Evolutionary conservation across 495 filamentous ascomycete genomes (phyloP), one percentile per base, ranked within the genome.

Genomic region (Chaetomium tenue): DNA sequence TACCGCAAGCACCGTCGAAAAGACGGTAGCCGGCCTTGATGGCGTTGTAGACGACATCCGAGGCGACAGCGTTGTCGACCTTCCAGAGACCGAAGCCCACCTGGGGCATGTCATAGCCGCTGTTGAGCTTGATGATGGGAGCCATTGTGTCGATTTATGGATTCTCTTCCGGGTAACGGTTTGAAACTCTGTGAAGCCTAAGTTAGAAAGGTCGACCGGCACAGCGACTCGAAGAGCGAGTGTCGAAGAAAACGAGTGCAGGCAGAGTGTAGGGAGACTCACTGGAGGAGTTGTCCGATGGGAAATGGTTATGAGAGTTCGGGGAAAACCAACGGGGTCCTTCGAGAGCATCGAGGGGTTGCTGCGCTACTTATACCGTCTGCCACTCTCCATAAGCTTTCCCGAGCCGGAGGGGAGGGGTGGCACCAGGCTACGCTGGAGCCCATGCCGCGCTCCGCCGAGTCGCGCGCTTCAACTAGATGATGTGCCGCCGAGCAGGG

Each of bases 61-160:
- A 86, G 72, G 85, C 87, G 57, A 86, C 88, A 42, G 86, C 84
- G 65, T 89, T 91, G 78, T 87, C 87, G 69, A 95, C 89, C 81
- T 94, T 96, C 91, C 91, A 96, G 54, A 95, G 83, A 64, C 87
- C 87, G 71, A 84, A 83, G 75, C 91, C 91, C 72, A 96, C 91
- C 74, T 90, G 83, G 72, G 91, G 91, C 91, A 96, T 96, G 66
- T 91, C 83, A 75, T 88, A 79, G 75, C 91, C 90, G 78, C 82
- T 88, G 80, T 82, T 92, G 62, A 95, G 86, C 81, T 91, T 93
- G 78, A 93, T 79, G 61, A 61, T 46, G 37, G 66, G 56, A 67
- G 66, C 68, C 75, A 76, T 77, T 68, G 60, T 74, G 68, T 52
- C 48, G 50, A 58, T 58, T 60, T 46, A 11, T 67, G 40, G 30